These are phyloP conservation scores for Byssoonygena ceratinophila DNA, from an alignment of 2,329 filamentous ascomycete genomes.

Conservation along the genomic window DNA sequence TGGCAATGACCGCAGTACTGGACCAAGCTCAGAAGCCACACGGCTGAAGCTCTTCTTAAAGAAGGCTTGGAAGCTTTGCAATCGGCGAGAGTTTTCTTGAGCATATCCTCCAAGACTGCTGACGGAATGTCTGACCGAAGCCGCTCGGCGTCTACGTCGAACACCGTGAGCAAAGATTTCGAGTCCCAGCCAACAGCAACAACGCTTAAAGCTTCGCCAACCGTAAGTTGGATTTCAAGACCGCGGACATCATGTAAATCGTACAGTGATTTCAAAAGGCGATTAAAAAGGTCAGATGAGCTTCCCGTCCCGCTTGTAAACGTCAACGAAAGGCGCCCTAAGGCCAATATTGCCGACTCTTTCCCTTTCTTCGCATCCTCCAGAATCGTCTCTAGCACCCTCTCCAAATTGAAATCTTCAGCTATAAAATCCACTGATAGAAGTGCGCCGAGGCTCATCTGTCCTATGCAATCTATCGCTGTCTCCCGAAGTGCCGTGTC, in stretches of 20 bases:
- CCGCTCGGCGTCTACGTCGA: slow-evolving; percentile 57
- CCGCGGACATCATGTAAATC: slow-evolving; percentile 73
- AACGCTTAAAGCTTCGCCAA: slow-evolving; percentile 77
- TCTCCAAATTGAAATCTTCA: slow-evolving; percentile 27
- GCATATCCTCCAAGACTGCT: slow-evolving; percentile 42
- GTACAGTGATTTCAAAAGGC: slow-evolving; percentile 59
- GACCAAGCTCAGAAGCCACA: slow-evolving; percentile 86
- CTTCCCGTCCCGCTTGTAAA: slow-evolving; percentile 30
- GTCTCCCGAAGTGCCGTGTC: slow-evolving; percentile 50
- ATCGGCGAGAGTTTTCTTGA: slow-evolving; percentile 64
- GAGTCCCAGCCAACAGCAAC: slow-evolving; percentile 74
- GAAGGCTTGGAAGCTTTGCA: slow-evolving; percentile 80
- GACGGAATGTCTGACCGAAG: slow-evolving; percentile 31
- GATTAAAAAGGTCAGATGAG: slow-evolving; percentile 26
- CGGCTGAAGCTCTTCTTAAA: slow-evolving; percentile 79
- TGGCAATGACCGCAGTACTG: slow-evolving; percentile 76
- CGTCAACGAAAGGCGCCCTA: slow-evolving; percentile 62
- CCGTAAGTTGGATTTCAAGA: slow-evolving; percentile 77
- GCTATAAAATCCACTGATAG: slow-evolving; percentile 31
- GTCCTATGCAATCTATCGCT: slow-evolving; percentile 48
- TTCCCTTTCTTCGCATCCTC: slow-evolving; percentile 66
- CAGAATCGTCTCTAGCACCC: slow-evolving; percentile 53
- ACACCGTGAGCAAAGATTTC: slow-evolving; percentile 59
- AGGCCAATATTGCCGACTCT: slow-evolving; percentile 66
- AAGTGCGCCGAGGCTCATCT: slow-evolving; percentile 51